Evolutionary conservation across 352 stramenopile genomes (phyloP).

Genomic region (Plasmopara halstedii): DNA sequence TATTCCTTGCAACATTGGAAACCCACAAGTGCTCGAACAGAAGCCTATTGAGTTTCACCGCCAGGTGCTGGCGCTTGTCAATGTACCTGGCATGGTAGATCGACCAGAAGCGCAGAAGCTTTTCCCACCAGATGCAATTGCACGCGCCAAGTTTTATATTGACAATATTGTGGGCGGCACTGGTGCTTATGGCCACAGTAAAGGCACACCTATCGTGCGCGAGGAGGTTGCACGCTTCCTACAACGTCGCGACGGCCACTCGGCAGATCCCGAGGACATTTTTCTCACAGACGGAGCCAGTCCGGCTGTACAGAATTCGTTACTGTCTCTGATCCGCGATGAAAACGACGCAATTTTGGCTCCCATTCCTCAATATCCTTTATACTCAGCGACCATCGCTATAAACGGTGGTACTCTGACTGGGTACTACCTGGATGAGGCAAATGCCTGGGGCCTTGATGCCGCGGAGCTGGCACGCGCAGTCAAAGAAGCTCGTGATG

Average conservation of each 20-base stretch:
- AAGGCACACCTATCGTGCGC: constrained; percentile 81
- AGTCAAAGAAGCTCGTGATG: constrained; percentile 77
- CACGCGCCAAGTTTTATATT: constrained; percentile 83
- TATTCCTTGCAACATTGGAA: constrained; percentile 9
- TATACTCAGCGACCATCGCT: constrained; percentile 97
- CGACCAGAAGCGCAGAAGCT: constrained; percentile 65
- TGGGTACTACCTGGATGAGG: constrained; percentile 97
- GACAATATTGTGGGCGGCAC: constrained; percentile 80
- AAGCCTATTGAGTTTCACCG: constrained; percentile 91
- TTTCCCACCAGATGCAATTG: constrained; percentile 84
- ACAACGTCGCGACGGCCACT: constrained; percentile 81
- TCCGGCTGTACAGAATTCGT: constrained; percentile 90
- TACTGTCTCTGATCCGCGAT: constrained; percentile 88
- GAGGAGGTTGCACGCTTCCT: constrained; percentile 90
- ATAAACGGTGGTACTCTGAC: constrained; percentile 92
- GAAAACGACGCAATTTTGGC: constrained; percentile 89
- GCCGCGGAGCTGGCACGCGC: constrained; percentile 87
- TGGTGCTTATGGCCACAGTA: constrained; percentile 90
- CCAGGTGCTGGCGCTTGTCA: constrained; percentile 88
- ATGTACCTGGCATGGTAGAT: constrained; percentile 84
- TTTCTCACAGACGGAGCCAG: constrained; percentile 97
- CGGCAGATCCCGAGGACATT: constrained; percentile 91
- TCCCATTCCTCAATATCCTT: constrained; percentile 98
- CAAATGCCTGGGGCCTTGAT: constrained; percentile 86
- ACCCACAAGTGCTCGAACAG: constrained; percentile 80